Base-by-base conservation (phyloP, 371 early-diverging fungal genomes). In the Mortierella sp. region DNA sequence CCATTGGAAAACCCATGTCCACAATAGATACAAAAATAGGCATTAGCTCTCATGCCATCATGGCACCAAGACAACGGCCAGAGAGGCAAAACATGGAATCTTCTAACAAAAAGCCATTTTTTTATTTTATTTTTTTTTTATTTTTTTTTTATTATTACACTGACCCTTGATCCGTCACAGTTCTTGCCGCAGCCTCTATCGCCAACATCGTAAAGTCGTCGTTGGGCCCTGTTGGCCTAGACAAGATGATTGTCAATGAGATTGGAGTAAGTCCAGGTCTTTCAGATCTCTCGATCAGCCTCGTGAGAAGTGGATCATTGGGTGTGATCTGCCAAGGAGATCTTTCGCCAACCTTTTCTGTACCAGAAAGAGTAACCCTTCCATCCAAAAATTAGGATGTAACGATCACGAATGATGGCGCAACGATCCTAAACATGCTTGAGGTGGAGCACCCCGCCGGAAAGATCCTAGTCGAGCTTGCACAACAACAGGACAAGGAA, bases 221-320 rank as follows among this genome's bases (percentile, higher is more conserved):
- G 43, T 91, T 99, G 74, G 99, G 99, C 14, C 99, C 99, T 19
- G 98, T 99, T 60, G 99, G 99, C 18, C 89, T 99, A 63, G 99
- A 99, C 88, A 99, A 99, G 88, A 99, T 99, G 99, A 88, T 99
- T 72, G 98, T 99, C 23, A 99, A 99, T 83, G 98, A 98, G 74
- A 97, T 99, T 87, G 99, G 99, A 60, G 95, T 95, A 89, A 83
- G 91, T 76, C 3, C 37, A 9, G 9, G 37, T 37, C 37, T 37
- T 37, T 37, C n/a, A n/a, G n/a, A n/a, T n/a, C n/a, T n/a, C n/a
- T n/a, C n/a, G n/a, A n/a, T n/a, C n/a, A n/a, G n/a, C n/a, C n/a
- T n/a, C n/a, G n/a, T n/a, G n/a, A n/a, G n/a, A n/a, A n/a, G n/a
- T n/a, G n/a, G n/a, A n/a, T n/a, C n/a, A n/a, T n/a, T n/a, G n/a